A percentile compares a stretch with the other conserved stretches of the same genome.
These are phyloP conservation scores for Lipomyces yamanashiensis DNA, from an alignment of 805 yeast genomes.

Conservation along the genomic window DNA sequence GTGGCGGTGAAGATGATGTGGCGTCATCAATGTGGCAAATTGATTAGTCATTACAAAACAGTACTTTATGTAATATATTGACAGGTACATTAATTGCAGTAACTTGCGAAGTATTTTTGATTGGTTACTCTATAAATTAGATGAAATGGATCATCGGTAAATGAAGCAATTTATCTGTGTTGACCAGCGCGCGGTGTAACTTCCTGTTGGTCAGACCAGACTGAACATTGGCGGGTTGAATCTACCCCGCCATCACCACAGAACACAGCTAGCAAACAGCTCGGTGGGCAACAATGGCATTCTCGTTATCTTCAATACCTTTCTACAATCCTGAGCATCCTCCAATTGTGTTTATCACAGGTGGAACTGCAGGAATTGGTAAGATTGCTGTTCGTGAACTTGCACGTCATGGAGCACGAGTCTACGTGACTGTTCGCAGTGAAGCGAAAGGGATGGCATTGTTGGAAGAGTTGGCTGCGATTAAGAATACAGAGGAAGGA, in stretches of 20 bases:
- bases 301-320: slow-evolving; percentile 9
- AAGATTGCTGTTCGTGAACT: slow-evolving; percentile 28
- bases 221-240: too few relatives aligned
- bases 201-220: too few relatives aligned
- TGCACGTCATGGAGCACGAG: slow-evolving; percentile 30
- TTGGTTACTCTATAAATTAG: too few relatives aligned
- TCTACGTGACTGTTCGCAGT: slow-evolving; percentile 32
- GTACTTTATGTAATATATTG: background rate
- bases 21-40: background rate
- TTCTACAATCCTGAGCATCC: slow-evolving; percentile 3
- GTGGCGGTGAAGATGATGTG: background rate
- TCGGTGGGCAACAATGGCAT: slow-evolving; percentile 4
- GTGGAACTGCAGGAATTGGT: slow-evolving; percentile 36
- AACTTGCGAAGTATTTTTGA: too few relatives aligned
- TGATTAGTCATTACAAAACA: background rate
- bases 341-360: slow-evolving; percentile 24
- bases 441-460: slow-evolving; percentile 12
- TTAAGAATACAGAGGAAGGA: background rate
- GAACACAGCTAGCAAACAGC: background rate
- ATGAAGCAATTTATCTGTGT: too few relatives aligned
- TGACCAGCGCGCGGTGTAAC: too few relatives aligned
- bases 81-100: too few relatives aligned
- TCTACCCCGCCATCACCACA: too few relatives aligned
- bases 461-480: slow-evolving; percentile 8
- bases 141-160: too few relatives aligned